Evolutionary conservation across 306 rosid genomes (phyloP).

Genomic region (Datisca glomerata): DNA sequence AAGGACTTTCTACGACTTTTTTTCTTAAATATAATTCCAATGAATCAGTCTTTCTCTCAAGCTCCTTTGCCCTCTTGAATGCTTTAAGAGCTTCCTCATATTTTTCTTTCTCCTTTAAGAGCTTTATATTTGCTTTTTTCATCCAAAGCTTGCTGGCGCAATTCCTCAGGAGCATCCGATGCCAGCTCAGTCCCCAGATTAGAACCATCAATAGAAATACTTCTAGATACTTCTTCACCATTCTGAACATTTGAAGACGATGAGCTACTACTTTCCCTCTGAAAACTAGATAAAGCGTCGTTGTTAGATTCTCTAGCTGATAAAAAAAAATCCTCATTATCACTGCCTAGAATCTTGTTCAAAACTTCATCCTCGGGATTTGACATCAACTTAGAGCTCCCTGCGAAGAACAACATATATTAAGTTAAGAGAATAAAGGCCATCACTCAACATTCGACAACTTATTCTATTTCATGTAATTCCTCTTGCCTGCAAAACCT

Average conservation of each 20-base stretch:
- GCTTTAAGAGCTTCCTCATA: constrained; percentile 72
- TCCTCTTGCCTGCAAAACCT: no score
- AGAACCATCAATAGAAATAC: constrained; percentile 12
- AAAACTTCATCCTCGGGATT: constrained; percentile 59
- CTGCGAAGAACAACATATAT: constrained; percentile 26
- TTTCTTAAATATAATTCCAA: constrained; percentile 67
- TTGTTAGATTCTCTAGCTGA: not conserved
- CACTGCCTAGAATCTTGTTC: constrained; percentile 49
- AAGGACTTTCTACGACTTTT: constrained; percentile 40
- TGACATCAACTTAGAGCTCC: constrained; percentile 44
- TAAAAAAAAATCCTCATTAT: constrained; percentile 18
- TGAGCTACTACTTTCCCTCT: not conserved
- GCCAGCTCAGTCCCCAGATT: constrained; percentile 29
- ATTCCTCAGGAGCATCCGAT: constrained; percentile 59
- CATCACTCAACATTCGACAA: not conserved
- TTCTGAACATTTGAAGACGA: constrained; percentile 11
- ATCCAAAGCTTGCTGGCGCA: constrained; percentile 79
- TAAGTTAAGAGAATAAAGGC: not conserved
- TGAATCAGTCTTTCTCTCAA: constrained; percentile 90
- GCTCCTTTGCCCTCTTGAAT: constrained; percentile 93
- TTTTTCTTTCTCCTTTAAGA: constrained; percentile 82
- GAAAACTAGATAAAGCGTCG: not conserved
- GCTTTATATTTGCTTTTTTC: constrained; percentile 67
- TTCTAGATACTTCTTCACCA: constrained; percentile 27
- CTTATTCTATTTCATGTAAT: not conserved